Conservation (phyloP, 176 grass and related monocot species). For the Oryza brachyantha region DNA sequence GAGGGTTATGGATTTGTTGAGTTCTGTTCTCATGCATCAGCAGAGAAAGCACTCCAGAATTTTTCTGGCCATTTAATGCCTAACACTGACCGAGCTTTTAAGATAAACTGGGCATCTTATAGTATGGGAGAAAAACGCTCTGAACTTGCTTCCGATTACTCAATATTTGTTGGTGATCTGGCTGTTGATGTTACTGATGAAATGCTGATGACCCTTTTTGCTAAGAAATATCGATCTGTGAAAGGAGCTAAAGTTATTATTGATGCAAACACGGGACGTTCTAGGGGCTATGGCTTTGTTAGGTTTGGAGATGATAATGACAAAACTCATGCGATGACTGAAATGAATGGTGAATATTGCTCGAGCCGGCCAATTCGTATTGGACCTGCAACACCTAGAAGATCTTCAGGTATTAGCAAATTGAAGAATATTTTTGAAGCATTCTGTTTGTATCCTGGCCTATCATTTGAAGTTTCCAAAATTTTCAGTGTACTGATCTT, state of each 20-base stretch:
- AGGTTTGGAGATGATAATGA: conserved; percentile 68
- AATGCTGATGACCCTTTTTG: conserved; percentile 54
- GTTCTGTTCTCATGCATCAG: conserved; percentile 51
- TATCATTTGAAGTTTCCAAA: neutral
- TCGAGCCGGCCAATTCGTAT: conserved; percentile 57
- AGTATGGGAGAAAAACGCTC: conserved; percentile 61
- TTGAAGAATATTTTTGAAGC: neutral
- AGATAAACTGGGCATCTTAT: conserved; percentile 73
- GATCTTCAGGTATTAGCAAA: conserved; percentile 47
- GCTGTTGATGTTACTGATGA: conserved; percentile 65
- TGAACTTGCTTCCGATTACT: conserved; percentile 61
- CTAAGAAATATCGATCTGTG: conserved; percentile 60
- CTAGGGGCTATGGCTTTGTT: conserved; percentile 67
- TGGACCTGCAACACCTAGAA: conserved; percentile 68
- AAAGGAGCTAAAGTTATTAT: conserved; percentile 78
- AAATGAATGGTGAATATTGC: conserved; percentile 71
- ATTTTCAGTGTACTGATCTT: neutral
- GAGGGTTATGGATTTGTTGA: conserved; percentile 75
- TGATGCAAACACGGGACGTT: conserved; percentile 63
- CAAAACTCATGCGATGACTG: conserved; percentile 52
- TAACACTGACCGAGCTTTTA: conserved; percentile 63
- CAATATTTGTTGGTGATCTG: conserved; percentile 74
- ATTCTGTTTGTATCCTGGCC: neutral
- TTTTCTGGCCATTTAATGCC: conserved; percentile 73
- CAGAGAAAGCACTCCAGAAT: conserved; percentile 58